Evolutionary conservation across 1,284 basidiomycete genomes (phyloP), one percentile per base, ranked within the genome.

Genomic region (Moesziomyces parantarcticus): DNA sequence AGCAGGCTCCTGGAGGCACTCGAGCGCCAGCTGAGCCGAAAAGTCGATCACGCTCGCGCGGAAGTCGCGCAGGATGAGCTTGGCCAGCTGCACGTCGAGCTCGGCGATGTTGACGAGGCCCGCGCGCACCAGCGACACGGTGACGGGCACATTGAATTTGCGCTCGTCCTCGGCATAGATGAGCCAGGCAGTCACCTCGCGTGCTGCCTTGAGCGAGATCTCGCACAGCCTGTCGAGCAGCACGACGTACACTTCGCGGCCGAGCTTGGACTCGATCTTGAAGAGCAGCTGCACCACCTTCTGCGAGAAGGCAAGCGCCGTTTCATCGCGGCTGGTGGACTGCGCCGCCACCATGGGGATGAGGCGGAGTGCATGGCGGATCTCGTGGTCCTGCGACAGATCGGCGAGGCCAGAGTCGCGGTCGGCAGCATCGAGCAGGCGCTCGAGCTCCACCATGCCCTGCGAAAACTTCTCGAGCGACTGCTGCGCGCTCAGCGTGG

Each of bases 111-210:
- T 90, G 83, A 99, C 88, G 50, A 98, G 88, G 48, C 91, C 90
- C 59, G 92, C 92, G 45, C 91, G 90, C 59, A 99, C 87, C 47
- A 99, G 88, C 1, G 93, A 92, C 29, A 93, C 89, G 0, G 94
- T 98, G 70, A 97, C 97, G 7, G 94, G 90, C 16, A 98, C 90
- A 83, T 97, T 97, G 86, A 93, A 93, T 86, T 99, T 99, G 71
- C 82, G 78, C 86, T 96, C 92, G 84, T 99, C 97, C 83, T 99
- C 95, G 16, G 96, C 93, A 82, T 95, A 97, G 50, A 98, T 87
- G 52, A 99, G 87, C 97, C 97, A 99, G 14, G 92, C 93, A 59
- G 95, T 92, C 10, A 96, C 97, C 85, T 99, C 97, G 85, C 94
- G 94, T 21, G 92, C 93, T 45, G 97, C 95, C 79, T 97, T 94